phyloP scores from a whole-genome alignment of 306 rosid genomes.

The Luffa aegyptiaca region DNA sequence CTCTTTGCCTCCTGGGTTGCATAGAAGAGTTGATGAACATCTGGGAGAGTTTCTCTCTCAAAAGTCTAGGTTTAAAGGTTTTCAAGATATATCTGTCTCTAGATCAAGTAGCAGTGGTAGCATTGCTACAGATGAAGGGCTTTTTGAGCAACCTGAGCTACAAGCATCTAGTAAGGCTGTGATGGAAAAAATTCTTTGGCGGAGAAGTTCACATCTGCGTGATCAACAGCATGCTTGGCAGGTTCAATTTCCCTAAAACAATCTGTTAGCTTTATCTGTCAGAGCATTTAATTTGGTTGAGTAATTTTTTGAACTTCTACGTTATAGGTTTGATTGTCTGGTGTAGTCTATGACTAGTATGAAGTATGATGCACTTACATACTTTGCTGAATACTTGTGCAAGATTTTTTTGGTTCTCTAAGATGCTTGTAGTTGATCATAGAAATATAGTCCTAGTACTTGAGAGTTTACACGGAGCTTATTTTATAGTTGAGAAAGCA shows the following conservation, averaged over 20 bases:
- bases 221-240: slow-evolving; percentile 78
- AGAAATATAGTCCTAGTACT: not conserved
- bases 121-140: slow-evolving; percentile 69
- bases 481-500: not conserved
- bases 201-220: slow-evolving; percentile 50
- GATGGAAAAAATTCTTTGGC: slow-evolving; percentile 45
- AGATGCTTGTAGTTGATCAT: not conserved
- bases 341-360: not conserved
- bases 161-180: slow-evolving; percentile 45
- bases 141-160: slow-evolving; percentile 76
- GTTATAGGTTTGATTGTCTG: not conserved
- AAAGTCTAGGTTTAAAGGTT: slow-evolving; percentile 43
- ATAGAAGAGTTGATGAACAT: slow-evolving; percentile 51
- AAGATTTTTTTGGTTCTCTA: not conserved
- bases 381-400: not conserved
- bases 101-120: slow-evolving; percentile 68
- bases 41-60: slow-evolving; percentile 48
- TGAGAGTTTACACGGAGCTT: not conserved
- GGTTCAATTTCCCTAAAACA: slow-evolving; percentile 30
- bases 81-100: slow-evolving; percentile 37
- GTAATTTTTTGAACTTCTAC: not conserved
- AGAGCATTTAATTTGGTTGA: not conserved
- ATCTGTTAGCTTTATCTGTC: not conserved
- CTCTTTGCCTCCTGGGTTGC: slow-evolving; percentile 37
- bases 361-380: not conserved